phyloP scores from a whole-genome alignment of 176 grass and related monocot genomes.

The Ensete ventricosum region DNA sequence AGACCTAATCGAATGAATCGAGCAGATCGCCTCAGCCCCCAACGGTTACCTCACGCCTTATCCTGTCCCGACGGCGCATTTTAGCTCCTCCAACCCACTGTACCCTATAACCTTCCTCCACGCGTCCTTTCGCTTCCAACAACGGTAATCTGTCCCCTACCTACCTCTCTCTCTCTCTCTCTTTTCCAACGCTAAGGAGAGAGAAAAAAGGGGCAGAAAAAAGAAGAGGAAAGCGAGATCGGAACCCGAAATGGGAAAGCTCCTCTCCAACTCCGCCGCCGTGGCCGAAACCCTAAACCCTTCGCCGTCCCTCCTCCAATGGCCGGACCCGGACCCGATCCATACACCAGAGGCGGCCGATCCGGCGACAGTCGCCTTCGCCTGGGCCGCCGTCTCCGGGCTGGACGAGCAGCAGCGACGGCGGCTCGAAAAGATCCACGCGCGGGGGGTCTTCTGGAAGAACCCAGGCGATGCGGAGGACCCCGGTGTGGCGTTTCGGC shows the following conservation, averaged over 20 bases:
- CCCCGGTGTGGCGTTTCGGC: constrained; percentile 40
- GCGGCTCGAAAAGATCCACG: constrained; percentile 65
- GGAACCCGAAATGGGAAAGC: constrained; percentile 98
- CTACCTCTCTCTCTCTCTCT: background rate
- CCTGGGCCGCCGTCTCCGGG: constrained; percentile 52
- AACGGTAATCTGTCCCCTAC: background rate
- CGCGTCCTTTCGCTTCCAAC: background rate
- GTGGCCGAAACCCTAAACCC: constrained; percentile 53
- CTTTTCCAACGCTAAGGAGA: background rate
- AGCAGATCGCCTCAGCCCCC: background rate
- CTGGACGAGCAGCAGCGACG: constrained; percentile 89
- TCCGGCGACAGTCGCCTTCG: background rate
- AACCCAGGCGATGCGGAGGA: constrained; percentile 16
- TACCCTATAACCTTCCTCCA: background rate
- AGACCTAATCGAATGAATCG: background rate
- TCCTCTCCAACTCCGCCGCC: constrained; percentile 79
- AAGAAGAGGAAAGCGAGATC: background rate
- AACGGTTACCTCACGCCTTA: background rate
- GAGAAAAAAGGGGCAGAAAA: background rate
- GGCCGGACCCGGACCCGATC: constrained; percentile 18
- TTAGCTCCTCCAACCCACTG: background rate
- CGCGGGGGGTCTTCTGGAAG: constrained; percentile 77
- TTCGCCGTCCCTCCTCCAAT: constrained; percentile 35
- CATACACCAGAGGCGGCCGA: background rate
- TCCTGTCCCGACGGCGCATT: background rate